phyloP scores from a whole-genome alignment of 257 asterid genomes.

The Coffea eugenioides region DNA sequence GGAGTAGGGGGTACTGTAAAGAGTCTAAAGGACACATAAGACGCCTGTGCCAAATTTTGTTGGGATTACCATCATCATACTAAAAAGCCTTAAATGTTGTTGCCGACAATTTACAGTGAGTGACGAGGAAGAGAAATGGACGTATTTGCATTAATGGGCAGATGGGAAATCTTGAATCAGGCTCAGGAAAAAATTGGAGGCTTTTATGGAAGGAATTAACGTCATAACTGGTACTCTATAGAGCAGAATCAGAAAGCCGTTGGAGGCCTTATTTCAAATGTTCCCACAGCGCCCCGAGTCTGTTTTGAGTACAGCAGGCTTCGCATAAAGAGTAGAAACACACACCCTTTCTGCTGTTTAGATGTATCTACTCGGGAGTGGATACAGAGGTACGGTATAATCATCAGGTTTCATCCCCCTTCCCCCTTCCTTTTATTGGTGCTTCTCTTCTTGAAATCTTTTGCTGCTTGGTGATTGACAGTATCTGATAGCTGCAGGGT shows the following conservation, averaged over 20 bases:
- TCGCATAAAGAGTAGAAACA: not conserved
- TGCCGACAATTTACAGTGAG: constrained; percentile 15
- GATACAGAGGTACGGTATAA: not conserved
- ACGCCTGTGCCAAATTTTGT: not conserved
- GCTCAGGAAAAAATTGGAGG: constrained; percentile 5
- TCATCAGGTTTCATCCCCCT: constrained; percentile 3
- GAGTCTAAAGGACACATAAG: not conserved
- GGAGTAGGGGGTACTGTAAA: too few relatives aligned
- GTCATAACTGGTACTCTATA: not conserved
- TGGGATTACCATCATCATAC: not conserved
- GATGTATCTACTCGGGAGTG: not conserved
- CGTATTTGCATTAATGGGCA: not conserved
- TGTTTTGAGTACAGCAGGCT: not conserved
- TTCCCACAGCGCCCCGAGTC: not conserved
- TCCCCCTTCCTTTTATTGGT: not conserved
- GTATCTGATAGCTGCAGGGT: not conserved
- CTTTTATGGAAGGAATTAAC: constrained; percentile 13
- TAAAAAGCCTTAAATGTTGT: not conserved
- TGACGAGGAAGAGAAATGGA: not conserved
- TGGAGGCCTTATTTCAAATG: constrained; percentile 12
- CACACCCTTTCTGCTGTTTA: not conserved
- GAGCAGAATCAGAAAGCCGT: constrained; percentile 17
- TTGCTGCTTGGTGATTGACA: not conserved
- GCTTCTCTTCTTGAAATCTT: not conserved
- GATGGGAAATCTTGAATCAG: constrained; percentile 7